Percentiles rank a stretch among this genome's conserved stretches.
These are phyloP conservation scores for Centrapalus pauciflorus DNA, from an alignment of 129 eudicot genomes.

Conservation along the genomic window DNA sequence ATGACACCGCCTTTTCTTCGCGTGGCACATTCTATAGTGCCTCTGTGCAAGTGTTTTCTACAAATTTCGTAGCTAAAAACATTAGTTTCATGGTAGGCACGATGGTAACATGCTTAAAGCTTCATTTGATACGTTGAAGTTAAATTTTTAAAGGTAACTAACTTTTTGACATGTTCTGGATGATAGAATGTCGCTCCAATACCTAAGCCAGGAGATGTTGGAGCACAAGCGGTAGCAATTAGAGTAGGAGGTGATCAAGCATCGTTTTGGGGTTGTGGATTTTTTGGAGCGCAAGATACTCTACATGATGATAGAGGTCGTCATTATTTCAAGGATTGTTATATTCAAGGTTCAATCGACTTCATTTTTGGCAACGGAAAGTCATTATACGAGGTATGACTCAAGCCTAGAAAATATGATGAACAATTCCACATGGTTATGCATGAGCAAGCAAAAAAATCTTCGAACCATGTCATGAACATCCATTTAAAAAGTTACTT, in stretches of 20 bases:
- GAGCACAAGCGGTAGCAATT: constrained; percentile 92
- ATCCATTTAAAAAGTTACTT: too few relatives aligned
- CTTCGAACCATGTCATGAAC: too few relatives aligned
- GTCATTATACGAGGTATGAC: constrained; percentile 72
- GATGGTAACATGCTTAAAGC: background rate
- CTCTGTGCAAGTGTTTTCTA: constrained; percentile 76
- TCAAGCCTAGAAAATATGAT: too few relatives aligned
- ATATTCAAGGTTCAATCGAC: constrained; percentile 90
- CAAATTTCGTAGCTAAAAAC: constrained; percentile 89
- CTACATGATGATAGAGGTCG: constrained; percentile 97
- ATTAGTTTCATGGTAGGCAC: constrained; percentile 85
- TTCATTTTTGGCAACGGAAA: constrained; percentile 87
- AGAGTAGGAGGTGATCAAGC: constrained; percentile 81
- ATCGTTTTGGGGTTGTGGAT: constrained; percentile 93
- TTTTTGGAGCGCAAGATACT: constrained; percentile 94
- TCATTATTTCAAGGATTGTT: constrained; percentile 87
- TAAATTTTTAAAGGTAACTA: background rate
- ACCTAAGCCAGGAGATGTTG: constrained; percentile 74
- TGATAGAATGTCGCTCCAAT: constrained; percentile 84
- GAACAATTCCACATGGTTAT: too few relatives aligned
- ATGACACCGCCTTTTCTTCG: constrained; percentile 84
- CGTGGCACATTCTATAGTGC: constrained; percentile 84
- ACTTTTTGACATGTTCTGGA: background rate
- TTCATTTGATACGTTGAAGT: background rate
- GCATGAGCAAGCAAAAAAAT: too few relatives aligned